Percentiles rank a stretch among this genome's conserved stretches.
Evolutionary conservation across 176 grass and related monocot genomes (phyloP).

Genomic region (Triticum urartu): DNA sequence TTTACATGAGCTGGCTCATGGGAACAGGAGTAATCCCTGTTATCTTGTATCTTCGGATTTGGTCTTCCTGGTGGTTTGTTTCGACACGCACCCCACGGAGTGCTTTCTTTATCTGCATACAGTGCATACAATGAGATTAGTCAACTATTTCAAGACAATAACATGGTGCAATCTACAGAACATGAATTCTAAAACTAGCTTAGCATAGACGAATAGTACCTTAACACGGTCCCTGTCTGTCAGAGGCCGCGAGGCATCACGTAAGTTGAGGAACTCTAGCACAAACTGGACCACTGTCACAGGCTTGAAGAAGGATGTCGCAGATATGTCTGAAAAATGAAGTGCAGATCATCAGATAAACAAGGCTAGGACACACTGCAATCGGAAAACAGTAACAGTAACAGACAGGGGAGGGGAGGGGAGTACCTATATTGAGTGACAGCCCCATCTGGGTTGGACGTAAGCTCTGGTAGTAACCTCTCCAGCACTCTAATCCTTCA

Average conservation of each 20-base stretch:
- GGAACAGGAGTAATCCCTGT: conserved; percentile 54
- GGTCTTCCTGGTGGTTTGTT: conserved; percentile 56
- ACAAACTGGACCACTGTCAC: conserved; percentile 59
- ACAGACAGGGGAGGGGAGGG: neutral
- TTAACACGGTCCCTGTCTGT: conserved; percentile 61
- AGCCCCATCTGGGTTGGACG: conserved; percentile 85
- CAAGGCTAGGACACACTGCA: neutral
- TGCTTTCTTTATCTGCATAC: conserved; percentile 70
- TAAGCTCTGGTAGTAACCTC: conserved; percentile 90
- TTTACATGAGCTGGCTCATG: conserved; percentile 67
- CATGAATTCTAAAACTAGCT: neutral
- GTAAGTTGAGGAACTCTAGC: conserved; percentile 42
- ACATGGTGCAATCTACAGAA: neutral
- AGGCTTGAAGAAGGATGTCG: conserved; percentile 85
- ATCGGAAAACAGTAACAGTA: neutral
- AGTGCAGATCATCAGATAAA: neutral
- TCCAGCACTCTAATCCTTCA: conserved; percentile 86
- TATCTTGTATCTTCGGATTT: conserved; percentile 73
- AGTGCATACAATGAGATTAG: neutral
- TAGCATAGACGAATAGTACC: conserved; percentile 19
- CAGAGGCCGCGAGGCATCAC: conserved; percentile 39
- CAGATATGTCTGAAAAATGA: conserved; percentile 66
- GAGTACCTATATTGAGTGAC: conserved; percentile 74
- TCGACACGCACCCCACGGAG: conserved; percentile 66
- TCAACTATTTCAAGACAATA: neutral